A percentile compares a stretch with the other conserved stretches of the same genome.
phyloP scores from a whole-genome alignment of 306 rosid genomes.

The Inga oerstediana region DNA sequence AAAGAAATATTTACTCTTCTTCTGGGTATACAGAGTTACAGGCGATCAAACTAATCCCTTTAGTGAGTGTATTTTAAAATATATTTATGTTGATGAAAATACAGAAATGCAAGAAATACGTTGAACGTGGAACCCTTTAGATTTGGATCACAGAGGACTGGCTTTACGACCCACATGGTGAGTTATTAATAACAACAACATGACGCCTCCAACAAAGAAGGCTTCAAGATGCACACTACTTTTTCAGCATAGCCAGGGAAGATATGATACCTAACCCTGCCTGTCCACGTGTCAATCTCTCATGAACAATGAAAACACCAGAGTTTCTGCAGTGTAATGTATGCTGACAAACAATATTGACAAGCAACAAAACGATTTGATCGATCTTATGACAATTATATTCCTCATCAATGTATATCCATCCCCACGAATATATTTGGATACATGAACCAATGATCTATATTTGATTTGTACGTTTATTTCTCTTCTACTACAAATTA shows the following conservation, averaged over 20 bases:
- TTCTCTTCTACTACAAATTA: not conserved
- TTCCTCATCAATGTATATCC: too few relatives aligned
- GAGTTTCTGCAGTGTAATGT: not conserved
- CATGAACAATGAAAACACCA: not conserved
- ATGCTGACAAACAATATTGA: not conserved
- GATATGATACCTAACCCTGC: not conserved
- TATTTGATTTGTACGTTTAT: not conserved
- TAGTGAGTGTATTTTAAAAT: not conserved
- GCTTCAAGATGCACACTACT: not conserved
- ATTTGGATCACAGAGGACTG: not conserved
- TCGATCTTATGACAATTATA: too few relatives aligned
- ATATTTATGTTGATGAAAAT: not conserved
- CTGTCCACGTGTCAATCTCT: not conserved
- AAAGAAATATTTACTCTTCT: too few relatives aligned
- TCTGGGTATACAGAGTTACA: too few relatives aligned
- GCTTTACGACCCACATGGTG: not conserved
- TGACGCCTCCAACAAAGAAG: not conserved
- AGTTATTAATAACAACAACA: not conserved
- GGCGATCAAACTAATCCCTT: not conserved
- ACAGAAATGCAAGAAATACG: not conserved
- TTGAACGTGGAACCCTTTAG: not conserved
- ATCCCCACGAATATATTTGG: not conserved
- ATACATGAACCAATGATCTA: not conserved
- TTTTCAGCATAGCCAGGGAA: not conserved
- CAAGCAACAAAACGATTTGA: not conserved